A percentile compares a stretch with the other conserved stretches of the same genome.
Evolutionary conservation across 2,329 filamentous ascomycete species (phyloP).

Genomic region (Hymenoscyphus salicellus): DNA sequence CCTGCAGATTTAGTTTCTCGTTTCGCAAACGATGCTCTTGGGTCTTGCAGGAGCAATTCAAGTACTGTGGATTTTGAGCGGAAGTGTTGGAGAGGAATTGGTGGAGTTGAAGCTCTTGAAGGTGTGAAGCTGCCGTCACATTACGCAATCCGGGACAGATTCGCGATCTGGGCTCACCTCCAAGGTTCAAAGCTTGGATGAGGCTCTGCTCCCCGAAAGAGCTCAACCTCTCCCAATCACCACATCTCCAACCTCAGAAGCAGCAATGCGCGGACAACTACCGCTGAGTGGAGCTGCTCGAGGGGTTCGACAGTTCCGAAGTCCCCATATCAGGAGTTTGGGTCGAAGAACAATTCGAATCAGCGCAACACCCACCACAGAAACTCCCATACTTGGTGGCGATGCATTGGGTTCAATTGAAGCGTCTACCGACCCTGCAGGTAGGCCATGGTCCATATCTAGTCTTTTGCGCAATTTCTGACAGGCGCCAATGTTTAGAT

Average conservation of each 20-base stretch:
- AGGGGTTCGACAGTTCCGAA: slow-evolving; percentile 28
- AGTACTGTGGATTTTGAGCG: not conserved
- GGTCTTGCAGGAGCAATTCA: not conserved
- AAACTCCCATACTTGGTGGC: slow-evolving; percentile 47
- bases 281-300: slow-evolving; percentile 27
- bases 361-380: slow-evolving; percentile 57
- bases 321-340: slow-evolving; percentile 13
- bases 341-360: slow-evolving; percentile 60
- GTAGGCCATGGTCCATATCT: slow-evolving; percentile 16
- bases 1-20: not conserved
- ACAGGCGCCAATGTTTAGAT: slow-evolving; percentile 52
- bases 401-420: slow-evolving; percentile 56
- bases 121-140: slow-evolving; percentile 19
- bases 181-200: slow-evolving; percentile 2
- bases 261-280: slow-evolving; percentile 34
- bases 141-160: slow-evolving; percentile 24
- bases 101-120: not conserved
- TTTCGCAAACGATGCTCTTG: not conserved
- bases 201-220: not conserved
- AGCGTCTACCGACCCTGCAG: slow-evolving; percentile 35
- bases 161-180: slow-evolving; percentile 11
- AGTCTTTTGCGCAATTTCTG: not conserved
- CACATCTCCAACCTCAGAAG: slow-evolving; percentile 18
- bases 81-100: not conserved
- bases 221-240: slow-evolving; percentile 9